A percentile compares a stretch with the other conserved stretches of the same genome.
phyloP scores from a whole-genome alignment of 306 rosid genomes.

The Canavalia ensiformis region DNA sequence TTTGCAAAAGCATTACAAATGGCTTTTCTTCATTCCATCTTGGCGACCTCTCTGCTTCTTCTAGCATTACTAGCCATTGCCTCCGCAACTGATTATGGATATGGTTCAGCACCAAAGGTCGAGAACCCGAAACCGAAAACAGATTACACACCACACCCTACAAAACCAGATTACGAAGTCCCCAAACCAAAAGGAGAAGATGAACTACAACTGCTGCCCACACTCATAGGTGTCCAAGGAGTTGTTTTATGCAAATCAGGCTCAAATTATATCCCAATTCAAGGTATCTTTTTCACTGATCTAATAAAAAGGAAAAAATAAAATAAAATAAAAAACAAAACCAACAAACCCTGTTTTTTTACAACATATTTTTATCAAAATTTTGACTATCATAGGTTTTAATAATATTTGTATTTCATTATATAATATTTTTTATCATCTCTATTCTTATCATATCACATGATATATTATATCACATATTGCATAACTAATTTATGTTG shows the following conservation, averaged over 20 bases:
- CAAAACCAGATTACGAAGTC: neutral
- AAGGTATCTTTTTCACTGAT: constrained; percentile 48
- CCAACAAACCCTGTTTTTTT: too few species aligned
- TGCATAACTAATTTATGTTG: neutral
- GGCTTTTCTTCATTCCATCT: constrained; percentile 32
- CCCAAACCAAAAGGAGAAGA: constrained; percentile 27
- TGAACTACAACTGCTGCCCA: constrained; percentile 18
- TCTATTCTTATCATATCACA: too few species aligned
- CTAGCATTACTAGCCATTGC: constrained; percentile 47
- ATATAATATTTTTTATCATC: too few species aligned
- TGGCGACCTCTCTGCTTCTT: constrained; percentile 45
- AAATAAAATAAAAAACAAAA: too few species aligned
- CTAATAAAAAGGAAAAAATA: neutral
- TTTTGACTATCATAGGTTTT: neutral
- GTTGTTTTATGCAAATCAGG: constrained; percentile 60
- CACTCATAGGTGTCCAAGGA: constrained; percentile 59
- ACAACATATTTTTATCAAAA: neutral
- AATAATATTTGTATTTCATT: too few species aligned
- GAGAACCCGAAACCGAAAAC: constrained; percentile 21
- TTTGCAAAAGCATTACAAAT: constrained; percentile 26
- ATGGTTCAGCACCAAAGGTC: constrained; percentile 34
- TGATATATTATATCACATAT: too few species aligned
- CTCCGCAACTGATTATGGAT: constrained; percentile 55
- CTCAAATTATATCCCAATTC: constrained; percentile 47
- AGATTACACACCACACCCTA: neutral